Conservation (phyloP, 345 rosid genomes). For the Pugionium cornutum region DNA sequence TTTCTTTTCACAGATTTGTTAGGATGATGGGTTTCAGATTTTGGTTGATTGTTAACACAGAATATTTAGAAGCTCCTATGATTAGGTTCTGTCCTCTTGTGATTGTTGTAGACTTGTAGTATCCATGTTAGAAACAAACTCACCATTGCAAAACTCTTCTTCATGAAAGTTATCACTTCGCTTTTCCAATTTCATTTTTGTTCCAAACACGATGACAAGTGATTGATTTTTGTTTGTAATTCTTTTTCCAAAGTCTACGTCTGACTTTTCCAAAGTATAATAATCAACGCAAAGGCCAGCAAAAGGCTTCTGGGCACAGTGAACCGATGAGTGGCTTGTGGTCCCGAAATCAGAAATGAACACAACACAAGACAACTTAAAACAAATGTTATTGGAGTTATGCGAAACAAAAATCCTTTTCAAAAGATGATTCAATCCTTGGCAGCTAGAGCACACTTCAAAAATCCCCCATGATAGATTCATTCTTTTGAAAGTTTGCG, state of each 20-base stretch:
- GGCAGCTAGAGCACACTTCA: conserved; percentile 15
- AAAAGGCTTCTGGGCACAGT: no score
- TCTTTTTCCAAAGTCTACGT: background rate
- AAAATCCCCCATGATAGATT: background rate
- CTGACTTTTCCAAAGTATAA: no score
- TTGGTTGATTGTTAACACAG: conserved; percentile 36
- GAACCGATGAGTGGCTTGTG: no score
- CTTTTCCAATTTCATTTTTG: background rate
- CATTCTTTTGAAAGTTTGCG: background rate
- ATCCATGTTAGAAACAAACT: conserved; percentile 29
- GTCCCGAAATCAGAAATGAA: no score
- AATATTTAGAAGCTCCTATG: conserved; percentile 27
- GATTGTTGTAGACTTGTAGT: conserved; percentile 35
- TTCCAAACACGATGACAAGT: background rate
- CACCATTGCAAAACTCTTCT: conserved; percentile 26
- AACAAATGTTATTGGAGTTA: background rate
- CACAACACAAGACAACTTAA: background rate
- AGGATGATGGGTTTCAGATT: conserved; percentile 30
- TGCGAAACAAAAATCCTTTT: no score
- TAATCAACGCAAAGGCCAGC: no score
- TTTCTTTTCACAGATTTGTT: conserved; percentile 29
- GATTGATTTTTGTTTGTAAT: background rate
- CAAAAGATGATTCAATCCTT: background rate
- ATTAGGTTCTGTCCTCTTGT: conserved; percentile 18
- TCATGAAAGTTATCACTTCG: conserved; percentile 21